These are phyloP conservation scores for Davidsoniella eucalypti DNA, from an alignment of 2,329 filamentous ascomycete species.

Conservation along the genomic window DNA sequence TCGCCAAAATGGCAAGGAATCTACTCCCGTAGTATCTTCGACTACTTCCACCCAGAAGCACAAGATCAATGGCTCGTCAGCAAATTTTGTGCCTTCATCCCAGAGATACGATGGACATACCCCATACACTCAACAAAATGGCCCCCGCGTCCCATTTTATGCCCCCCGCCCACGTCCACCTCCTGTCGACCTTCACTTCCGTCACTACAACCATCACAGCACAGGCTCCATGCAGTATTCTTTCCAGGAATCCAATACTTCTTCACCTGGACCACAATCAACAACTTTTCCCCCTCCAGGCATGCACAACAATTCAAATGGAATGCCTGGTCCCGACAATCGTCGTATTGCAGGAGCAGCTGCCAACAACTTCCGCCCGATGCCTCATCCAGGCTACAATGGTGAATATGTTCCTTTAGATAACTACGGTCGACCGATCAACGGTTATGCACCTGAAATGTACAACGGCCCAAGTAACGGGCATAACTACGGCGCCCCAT, in stretches of 20 bases:
- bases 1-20: not conserved
- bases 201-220: conserved; percentile 26
- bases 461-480: conserved; percentile 7
- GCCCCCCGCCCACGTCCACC: conserved; percentile 7
- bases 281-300: conserved; percentile 31
- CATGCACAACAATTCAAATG: conserved; percentile 18
- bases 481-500: conserved; percentile 29
- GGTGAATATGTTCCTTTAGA: conserved; percentile 24
- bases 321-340: conserved; percentile 19
- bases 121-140: conserved; percentile 1
- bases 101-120: not conserved
- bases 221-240: conserved; percentile 39
- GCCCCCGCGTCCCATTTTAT: conserved; percentile 2
- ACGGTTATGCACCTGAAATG: conserved; percentile 15
- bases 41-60: not conserved
- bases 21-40: not conserved
- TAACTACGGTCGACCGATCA: conserved; percentile 22
- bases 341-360: conserved; percentile 18
- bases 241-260: conserved; percentile 37
- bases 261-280: conserved; percentile 38
- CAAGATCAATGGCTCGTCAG: conserved; percentile 2
- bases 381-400: conserved; percentile 23
- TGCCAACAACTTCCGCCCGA: conserved; percentile 18
- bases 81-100: conserved; percentile 3
- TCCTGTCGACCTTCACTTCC: conserved; percentile 14